Conservation (phyloP, 2,329 filamentous ascomycete species). For the Ceratocystis variospora region DNA sequence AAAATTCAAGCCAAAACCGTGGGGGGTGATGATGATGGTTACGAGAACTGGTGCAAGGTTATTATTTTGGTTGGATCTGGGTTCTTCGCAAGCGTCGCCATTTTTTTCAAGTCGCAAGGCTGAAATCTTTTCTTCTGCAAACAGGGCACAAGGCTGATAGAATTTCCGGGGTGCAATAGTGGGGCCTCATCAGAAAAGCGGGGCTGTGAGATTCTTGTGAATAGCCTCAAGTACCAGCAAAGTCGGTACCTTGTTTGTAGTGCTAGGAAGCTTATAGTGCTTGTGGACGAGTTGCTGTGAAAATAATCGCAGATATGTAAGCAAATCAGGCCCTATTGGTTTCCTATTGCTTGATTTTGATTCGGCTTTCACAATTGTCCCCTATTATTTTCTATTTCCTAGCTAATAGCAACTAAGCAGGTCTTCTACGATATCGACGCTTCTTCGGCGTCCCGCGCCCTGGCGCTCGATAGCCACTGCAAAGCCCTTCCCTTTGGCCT, state of each 20-base stretch:
- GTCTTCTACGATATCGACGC: constrained; percentile 10
- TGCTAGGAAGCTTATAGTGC: neutral
- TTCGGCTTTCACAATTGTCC: too few relatives aligned
- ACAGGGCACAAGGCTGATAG: constrained; percentile 9
- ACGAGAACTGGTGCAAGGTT: neutral
- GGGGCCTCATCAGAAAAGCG: constrained; percentile 2
- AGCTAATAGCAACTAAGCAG: neutral
- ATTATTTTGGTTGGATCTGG: neutral
- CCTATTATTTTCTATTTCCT: neutral
- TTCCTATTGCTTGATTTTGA: too few relatives aligned
- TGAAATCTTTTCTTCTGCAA: constrained; percentile 3
- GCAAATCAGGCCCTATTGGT: neutral
- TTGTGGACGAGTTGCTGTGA: neutral
- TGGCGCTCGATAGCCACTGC: neutral
- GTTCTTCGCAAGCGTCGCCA: neutral
- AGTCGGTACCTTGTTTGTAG: neutral
- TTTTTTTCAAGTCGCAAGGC: constrained; percentile 16
- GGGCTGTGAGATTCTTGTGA: constrained; percentile 11
- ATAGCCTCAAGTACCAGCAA: constrained; percentile 1
- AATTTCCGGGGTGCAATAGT: neutral
- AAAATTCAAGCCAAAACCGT: neutral
- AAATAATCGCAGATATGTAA: neutral
- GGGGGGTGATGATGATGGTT: neutral
- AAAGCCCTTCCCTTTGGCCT: neutral
- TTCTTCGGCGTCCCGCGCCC: constrained; percentile 11